Conservation (phyloP, 257 asterid genomes). For the Anisodus acutangulus region DNA sequence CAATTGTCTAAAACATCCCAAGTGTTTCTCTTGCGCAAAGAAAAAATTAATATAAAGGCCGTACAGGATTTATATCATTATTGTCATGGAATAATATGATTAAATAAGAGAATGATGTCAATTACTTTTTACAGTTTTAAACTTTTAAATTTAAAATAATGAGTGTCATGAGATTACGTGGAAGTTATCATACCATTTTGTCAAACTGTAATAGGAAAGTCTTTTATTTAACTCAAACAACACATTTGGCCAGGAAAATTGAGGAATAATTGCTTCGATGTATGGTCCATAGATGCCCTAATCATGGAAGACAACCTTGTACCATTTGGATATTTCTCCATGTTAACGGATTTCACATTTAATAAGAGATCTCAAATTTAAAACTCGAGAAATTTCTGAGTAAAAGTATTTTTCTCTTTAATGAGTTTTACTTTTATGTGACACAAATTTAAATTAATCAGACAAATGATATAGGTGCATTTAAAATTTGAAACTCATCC, state of each 20-base stretch:
- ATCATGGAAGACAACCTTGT: constrained; percentile 24
- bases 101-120: not conserved
- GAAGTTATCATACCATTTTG: not conserved
- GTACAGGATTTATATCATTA: not conserved
- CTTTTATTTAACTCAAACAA: not conserved
- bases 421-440: too few relatives aligned
- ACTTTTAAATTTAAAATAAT: not conserved
- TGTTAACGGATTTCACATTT: too few relatives aligned
- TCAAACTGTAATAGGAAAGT: not conserved
- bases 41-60: not conserved
- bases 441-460: too few relatives aligned
- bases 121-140: too few relatives aligned
- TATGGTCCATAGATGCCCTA: not conserved
- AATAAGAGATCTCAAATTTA: fast-evolving
- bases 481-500: too few relatives aligned
- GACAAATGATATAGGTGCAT: too few relatives aligned
- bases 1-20: too few relatives aligned
- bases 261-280: not conserved
- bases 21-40: not conserved
- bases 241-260: not conserved
- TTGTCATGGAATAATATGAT: not conserved
- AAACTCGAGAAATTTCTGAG: too few relatives aligned
- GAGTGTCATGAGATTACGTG: not conserved
- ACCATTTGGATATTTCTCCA: not conserved
- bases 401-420: too few relatives aligned